Evolutionary conservation across 495 filamentous ascomycete species (phyloP), one percentile per base, ranked within the genome.

Genomic region (Aspergillus saccharolyticus): DNA sequence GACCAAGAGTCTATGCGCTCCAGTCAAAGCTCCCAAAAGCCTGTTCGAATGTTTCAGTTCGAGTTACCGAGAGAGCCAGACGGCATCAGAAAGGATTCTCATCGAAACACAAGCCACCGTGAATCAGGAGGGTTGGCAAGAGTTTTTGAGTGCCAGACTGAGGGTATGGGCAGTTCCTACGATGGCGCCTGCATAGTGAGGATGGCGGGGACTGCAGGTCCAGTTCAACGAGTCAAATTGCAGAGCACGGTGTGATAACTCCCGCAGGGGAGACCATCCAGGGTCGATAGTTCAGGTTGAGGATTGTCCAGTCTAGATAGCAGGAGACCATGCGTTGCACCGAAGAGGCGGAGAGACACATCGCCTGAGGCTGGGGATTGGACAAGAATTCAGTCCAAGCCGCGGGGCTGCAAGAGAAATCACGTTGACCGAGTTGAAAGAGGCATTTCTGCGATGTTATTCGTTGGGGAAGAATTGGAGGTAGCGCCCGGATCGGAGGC

Each of bases 101-200:
- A 59, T 65, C 39, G 56, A 65, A 63, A 64, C 63, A 63, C 63
- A 71, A 74, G 65, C 70, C 63, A 61, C 60, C 49, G 63, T 39
- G 53, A 61, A 43, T 63, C 59, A 60, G 52, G 63, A 69, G 69
- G 70, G 64, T 61, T 60, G 60, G 48, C 65, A 55, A 55, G 60
- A 67, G 64, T 68, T 71, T 75, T 73, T 74, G 69, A 76, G 70
- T 39, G 73, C 65, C 63, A 54, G 44, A 47, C 53, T 44, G 18
- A 55, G 52, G 25, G 57, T 49, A 57, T 60, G 54, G 52, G 48
- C 52, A 15, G 55, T 54, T 60, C 22, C 52, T 58, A 58, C 62
- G 50, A 44, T 52, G 21, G 52, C 53, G 47, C 52, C 50, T 54
- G 44, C 55, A 33, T 55, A 14, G 17, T 28, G 56, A 48, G 28